Conservation (phyloP, 202 grass and related monocot species). For the Zizania palustris region DNA sequence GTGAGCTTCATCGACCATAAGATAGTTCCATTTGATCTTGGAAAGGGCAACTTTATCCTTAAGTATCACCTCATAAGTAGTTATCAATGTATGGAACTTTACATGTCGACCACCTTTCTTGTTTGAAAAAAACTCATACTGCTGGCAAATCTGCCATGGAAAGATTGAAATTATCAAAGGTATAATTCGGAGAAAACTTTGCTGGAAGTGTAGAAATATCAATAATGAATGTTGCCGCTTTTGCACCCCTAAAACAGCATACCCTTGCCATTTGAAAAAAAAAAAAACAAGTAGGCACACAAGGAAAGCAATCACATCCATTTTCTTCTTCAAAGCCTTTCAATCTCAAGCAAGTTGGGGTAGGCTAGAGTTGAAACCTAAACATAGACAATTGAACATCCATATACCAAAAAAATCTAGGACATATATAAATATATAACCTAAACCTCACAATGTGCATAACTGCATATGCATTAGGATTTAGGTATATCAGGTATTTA, state of each 20-base stretch:
- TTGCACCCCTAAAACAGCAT: neutral
- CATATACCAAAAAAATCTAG: neutral
- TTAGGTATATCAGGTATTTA: neutral
- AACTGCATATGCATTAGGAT: neutral
- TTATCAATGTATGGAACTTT: conserved; percentile 89
- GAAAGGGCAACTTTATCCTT: conserved; percentile 94
- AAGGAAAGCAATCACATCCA: neutral
- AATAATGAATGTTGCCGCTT: conserved; percentile 21
- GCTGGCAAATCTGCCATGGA: conserved; percentile 74
- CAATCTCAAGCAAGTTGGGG: too few relatives aligned
- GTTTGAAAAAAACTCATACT: conserved; percentile 82
- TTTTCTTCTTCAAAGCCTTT: neutral
- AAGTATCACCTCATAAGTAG: conserved; percentile 98
- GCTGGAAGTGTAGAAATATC: neutral
- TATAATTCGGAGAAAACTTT: neutral
- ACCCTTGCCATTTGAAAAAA: conserved; percentile 3
- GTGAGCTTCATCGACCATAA: conserved; percentile 99
- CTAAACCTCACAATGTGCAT: neutral
- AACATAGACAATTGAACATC: too few relatives aligned
- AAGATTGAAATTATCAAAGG: neutral
- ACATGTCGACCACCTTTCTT: conserved; percentile 79
- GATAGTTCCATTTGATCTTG: conserved; percentile 97
- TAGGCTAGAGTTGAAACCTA: too few relatives aligned
- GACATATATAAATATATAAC: conserved; percentile 22
- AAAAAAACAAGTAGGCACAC: conserved; percentile 2